Percentiles rank a stretch among this genome's conserved stretches.
Conservation (phyloP, 1,284 basidiomycete genomes). For the Rhodotorula mucilaginosa region DNA sequence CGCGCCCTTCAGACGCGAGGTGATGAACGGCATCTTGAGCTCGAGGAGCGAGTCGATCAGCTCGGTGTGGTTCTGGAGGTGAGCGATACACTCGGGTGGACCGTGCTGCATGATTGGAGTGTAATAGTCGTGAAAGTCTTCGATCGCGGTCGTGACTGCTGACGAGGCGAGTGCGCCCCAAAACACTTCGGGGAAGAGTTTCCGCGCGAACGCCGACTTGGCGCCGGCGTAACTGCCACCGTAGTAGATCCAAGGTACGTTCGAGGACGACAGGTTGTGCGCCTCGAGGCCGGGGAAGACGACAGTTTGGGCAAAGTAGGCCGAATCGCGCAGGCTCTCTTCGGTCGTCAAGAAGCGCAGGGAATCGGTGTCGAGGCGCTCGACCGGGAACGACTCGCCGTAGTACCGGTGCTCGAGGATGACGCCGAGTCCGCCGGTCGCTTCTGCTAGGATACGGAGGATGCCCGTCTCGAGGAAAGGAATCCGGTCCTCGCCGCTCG, state of each 20-base stretch:
- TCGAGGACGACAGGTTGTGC: constrained; percentile 55
- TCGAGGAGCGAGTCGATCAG: constrained; percentile 41
- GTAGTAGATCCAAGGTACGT: constrained; percentile 83
- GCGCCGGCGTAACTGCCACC: constrained; percentile 86
- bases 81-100: constrained; percentile 34
- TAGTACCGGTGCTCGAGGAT: constrained; percentile 88
- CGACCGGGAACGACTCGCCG: constrained; percentile 75
- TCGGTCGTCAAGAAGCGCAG: constrained; percentile 80
- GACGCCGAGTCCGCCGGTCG: constrained; percentile 72
- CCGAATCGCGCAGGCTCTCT: constrained; percentile 87
- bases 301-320: constrained; percentile 81
- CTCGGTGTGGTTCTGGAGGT: constrained; percentile 31
- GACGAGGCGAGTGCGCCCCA: constrained; percentile 83
- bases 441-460: constrained; percentile 74
- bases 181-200: constrained; percentile 81
- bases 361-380: constrained; percentile 61
- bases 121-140: constrained; percentile 43
- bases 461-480: constrained; percentile 60
- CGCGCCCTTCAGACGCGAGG: constrained; percentile 32
- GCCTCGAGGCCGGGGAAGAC: constrained; percentile 70
- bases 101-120: constrained; percentile 40
- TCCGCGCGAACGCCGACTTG: constrained; percentile 85
- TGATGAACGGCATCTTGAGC: constrained; percentile 29
- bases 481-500: constrained; percentile 43
- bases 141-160: constrained; percentile 45